A percentile compares a stretch with the other conserved stretches of the same genome.
Conservation (phyloP, 805 yeast species). For the Teunomyces kruisii region DNA sequence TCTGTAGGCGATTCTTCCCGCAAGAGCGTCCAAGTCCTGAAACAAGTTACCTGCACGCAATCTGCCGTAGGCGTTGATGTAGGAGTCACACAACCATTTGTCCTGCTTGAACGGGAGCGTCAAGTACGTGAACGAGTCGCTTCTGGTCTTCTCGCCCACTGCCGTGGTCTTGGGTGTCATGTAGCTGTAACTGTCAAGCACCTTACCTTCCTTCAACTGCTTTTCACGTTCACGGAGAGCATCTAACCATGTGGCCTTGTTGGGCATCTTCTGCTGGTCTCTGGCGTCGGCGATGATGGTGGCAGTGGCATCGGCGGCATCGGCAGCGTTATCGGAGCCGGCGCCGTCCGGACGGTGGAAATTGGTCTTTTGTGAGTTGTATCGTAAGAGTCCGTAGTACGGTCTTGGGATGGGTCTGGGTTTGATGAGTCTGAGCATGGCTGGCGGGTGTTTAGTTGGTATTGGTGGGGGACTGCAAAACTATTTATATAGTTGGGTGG, state of each 20-base stretch:
- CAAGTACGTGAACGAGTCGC: constrained; percentile 72
- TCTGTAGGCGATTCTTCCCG: constrained; percentile 89
- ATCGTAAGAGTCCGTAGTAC: not conserved
- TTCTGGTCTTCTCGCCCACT: constrained; percentile 70
- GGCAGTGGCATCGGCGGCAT: constrained; percentile 75
- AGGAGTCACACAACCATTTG: constrained; percentile 77
- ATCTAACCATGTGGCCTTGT: constrained; percentile 78
- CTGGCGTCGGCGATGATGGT: constrained; percentile 61
- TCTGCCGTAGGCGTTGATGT: constrained; percentile 88
- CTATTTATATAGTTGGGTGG: not conserved
- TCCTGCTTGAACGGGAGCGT: constrained; percentile 83
- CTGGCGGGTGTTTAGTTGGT: not conserved
- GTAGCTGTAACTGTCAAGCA: constrained; percentile 68
- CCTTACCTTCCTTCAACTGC: constrained; percentile 71
- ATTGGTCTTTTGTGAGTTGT: constrained; percentile 10
- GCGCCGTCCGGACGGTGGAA: constrained; percentile 35
- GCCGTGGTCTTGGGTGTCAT: constrained; percentile 69
- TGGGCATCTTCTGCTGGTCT: constrained; percentile 47
- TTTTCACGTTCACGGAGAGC: constrained; percentile 74
- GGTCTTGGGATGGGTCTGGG: not conserved
- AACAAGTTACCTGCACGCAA: constrained; percentile 89
- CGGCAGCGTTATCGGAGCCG: constrained; percentile 51
- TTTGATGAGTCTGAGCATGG: not conserved
- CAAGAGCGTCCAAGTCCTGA: constrained; percentile 91
- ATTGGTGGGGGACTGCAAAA: not conserved